Conservation (phyloP, 1,284 basidiomycete genomes). For the Trichosporon sp. region DNA sequence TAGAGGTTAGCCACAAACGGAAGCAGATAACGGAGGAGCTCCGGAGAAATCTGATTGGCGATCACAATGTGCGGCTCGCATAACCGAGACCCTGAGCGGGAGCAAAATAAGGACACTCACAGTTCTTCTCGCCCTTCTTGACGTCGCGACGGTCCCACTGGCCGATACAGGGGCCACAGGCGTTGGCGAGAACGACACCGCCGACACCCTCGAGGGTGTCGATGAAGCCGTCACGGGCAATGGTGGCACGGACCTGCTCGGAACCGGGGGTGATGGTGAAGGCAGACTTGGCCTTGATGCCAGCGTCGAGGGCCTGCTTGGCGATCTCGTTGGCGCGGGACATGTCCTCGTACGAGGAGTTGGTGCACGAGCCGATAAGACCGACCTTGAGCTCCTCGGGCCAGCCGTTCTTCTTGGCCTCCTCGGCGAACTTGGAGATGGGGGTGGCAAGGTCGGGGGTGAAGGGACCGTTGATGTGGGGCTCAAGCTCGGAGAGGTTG, state of each 20-base stretch:
- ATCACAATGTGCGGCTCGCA: background rate
- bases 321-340: slow-evolving; percentile 92
- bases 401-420: slow-evolving; percentile 94
- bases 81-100: background rate
- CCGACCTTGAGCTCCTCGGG: slow-evolving; percentile 94
- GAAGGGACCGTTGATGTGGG: slow-evolving; percentile 98
- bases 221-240: slow-evolving; percentile 92
- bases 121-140: slow-evolving; percentile 94
- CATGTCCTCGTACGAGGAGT: slow-evolving; percentile 99
- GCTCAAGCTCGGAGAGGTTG: slow-evolving; percentile 93
- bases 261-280: slow-evolving; percentile 98
- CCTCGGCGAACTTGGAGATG: slow-evolving; percentile 88
- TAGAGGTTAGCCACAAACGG: background rate
- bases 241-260: slow-evolving; percentile 96
- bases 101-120: background rate
- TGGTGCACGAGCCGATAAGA: slow-evolving; percentile 98
- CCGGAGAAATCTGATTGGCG: background rate
- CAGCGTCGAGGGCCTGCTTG: slow-evolving; percentile 77
- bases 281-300: slow-evolving; percentile 82
- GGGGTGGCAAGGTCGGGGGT: slow-evolving; percentile 94
- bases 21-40: background rate
- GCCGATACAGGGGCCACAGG: slow-evolving; percentile 97
- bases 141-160: slow-evolving; percentile 98
- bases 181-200: slow-evolving; percentile 93
- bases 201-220: slow-evolving; percentile 78